A percentile compares a stretch with the other conserved stretches of the same genome.
phyloP scores from a whole-genome alignment of 1,139 yeast species.

The Pichia sp. region DNA sequence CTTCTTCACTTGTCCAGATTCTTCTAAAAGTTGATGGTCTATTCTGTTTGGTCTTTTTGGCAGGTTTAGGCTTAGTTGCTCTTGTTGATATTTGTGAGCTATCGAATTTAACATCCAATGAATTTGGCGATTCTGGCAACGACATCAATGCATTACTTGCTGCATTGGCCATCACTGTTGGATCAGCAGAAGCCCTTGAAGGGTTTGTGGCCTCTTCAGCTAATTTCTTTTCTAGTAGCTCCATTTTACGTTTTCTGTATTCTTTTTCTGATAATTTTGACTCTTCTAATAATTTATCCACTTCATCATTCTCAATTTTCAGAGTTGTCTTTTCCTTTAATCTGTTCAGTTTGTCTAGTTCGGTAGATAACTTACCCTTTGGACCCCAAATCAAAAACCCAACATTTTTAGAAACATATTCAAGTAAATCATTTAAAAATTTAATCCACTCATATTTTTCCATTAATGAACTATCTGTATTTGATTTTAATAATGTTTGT shows the following conservation, averaged over 20 bases:
- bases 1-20: constrained; percentile 88
- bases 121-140: not conserved
- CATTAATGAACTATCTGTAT: constrained; percentile 43
- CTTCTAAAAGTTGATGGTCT: constrained; percentile 39
- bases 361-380: constrained; percentile 36
- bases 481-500: constrained; percentile 48
- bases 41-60: constrained; percentile 20
- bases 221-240: not conserved
- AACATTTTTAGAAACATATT: constrained; percentile 70
- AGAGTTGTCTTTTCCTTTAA: not conserved
- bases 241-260: constrained; percentile 2
- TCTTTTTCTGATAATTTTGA: not conserved
- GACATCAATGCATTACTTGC: not conserved
- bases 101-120: not conserved
- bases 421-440: constrained; percentile 67
- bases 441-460: constrained; percentile 69
- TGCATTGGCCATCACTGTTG: not conserved
- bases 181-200: not conserved
- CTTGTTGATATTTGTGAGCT: not conserved
- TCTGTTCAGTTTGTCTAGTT: constrained; percentile 17
- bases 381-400: constrained; percentile 68
- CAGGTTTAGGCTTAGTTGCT: not conserved
- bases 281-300: not conserved
- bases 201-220: not conserved
- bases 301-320: not conserved